Percentiles rank a stretch among this genome's conserved stretches.
These are phyloP conservation scores for Phoenix roebelenii DNA, from an alignment of 176 grass and related monocot species.

Conservation along the genomic window DNA sequence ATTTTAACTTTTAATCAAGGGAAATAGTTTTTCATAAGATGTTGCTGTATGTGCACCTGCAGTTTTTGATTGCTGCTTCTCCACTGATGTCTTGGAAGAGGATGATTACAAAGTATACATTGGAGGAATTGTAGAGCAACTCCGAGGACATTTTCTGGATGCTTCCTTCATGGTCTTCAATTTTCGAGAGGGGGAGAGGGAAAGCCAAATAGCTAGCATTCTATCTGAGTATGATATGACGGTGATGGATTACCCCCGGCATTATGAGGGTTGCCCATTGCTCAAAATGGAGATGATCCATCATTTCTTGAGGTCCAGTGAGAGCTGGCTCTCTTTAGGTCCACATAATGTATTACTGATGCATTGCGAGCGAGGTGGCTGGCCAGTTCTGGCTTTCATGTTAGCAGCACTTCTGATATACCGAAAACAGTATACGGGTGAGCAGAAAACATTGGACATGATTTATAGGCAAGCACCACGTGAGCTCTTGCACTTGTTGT, in stretches of 20 bases:
- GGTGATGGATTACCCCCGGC: conserved; percentile 67
- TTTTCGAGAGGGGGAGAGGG: conserved; percentile 44
- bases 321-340: conserved; percentile 75
- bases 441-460: conserved; percentile 88
- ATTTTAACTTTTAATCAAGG: neutral
- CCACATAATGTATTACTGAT: conserved; percentile 61
- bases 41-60: conserved; percentile 20
- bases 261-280: conserved; percentile 78
- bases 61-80: conserved; percentile 86
- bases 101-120: conserved; percentile 51
- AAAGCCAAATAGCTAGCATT: conserved; percentile 55
- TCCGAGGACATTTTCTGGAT: conserved; percentile 51
- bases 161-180: conserved; percentile 75
- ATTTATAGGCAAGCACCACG: conserved; percentile 69
- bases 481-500: conserved; percentile 64
- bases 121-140: conserved; percentile 38
- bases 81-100: conserved; percentile 41
- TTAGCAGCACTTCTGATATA: conserved; percentile 76
- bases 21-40: conserved; percentile 15
- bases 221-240: conserved; percentile 64
- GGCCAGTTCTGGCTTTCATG: conserved; percentile 89
- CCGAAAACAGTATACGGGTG: conserved; percentile 62
- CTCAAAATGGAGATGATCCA: conserved; percentile 81
- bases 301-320: conserved; percentile 70
- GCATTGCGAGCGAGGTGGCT: conserved; percentile 69